Evolutionary conservation across 1,284 basidiomycete species (phyloP), one percentile per base, ranked within the genome.

Genomic region (Cutaneotrichosporon sp.): DNA sequence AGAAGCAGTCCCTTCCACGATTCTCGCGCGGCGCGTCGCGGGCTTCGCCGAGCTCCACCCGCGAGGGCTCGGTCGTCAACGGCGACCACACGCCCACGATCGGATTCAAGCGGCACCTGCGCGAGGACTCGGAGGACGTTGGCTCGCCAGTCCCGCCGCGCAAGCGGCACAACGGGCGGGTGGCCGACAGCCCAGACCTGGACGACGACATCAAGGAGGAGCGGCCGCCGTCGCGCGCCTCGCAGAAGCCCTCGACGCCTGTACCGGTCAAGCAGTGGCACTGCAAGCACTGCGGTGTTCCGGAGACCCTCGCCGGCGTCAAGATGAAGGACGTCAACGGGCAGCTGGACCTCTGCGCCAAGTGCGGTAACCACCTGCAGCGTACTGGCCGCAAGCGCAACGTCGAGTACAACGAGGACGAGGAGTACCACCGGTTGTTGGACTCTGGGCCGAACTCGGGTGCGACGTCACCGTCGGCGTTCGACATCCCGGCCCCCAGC

Each of bases 271-370:
- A 54, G 22, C 43, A 54, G 50, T 95, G 92, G 92, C 91, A 92
- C 80, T 95, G 92, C 76, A 91, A 89, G 47, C 93, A 93, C 73
- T 94, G 89, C 67, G 92, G 92, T 20, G 90, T 90, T 72, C 92
- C 93, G 0, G 92, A 92, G 72, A 85, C 81, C 67, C 87, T 94
- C 58, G 89, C 92, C 2, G 82, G 92, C 56, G 91, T 92, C 10
- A 82, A 89, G 66, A 83, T 91, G 68, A 95, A 95, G 76, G 93
- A 93, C 2, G 92, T 91, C 3, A 59, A 58, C 24, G 70, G 94
- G 25, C 89, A 92, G 73, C 93, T 94, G 79, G 90, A 88, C 22
- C 87, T 97, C 73, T 98, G 95, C 80, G 91, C 90, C 45, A 85
- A 87, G 31, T 97, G 95, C 80, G 92, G 94, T 89, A 83, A 75